phyloP scores from a whole-genome alignment of 2,329 filamentous ascomycete species.

The Clonostachys chloroleuca region DNA sequence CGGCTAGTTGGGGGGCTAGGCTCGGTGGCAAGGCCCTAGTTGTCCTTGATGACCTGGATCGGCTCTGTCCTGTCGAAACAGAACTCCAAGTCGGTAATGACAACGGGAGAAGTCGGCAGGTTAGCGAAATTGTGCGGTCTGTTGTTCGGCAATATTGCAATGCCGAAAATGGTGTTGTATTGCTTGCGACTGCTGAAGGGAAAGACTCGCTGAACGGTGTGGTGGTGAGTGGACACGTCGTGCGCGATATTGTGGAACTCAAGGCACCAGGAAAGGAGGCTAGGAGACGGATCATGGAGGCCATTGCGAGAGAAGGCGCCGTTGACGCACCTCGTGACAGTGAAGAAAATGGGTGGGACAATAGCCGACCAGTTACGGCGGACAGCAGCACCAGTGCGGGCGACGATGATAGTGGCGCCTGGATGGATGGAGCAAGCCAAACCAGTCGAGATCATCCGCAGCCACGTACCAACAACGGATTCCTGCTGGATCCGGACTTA shows the following conservation, averaged over 20 bases:
- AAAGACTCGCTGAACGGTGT: slow-evolving; percentile 92
- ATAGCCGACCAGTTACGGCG: slow-evolving; percentile 53
- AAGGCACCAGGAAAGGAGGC: slow-evolving; percentile 93
- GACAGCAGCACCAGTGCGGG: slow-evolving; percentile 38
- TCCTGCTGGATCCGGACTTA: slow-evolving; percentile 69
- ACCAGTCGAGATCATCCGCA: slow-evolving; percentile 32
- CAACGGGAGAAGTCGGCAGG: slow-evolving; percentile 85
- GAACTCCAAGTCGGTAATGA: slow-evolving; percentile 92
- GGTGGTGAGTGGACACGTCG: slow-evolving; percentile 85
- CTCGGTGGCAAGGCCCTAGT: slow-evolving; percentile 80
- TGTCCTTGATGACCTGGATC: slow-evolving; percentile 89
- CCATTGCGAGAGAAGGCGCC: slow-evolving; percentile 59
- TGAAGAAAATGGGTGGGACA: slow-evolving; percentile 18
- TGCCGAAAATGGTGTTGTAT: slow-evolving; percentile 72
- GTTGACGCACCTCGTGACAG: slow-evolving; percentile 20
- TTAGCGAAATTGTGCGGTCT: slow-evolving; percentile 83
- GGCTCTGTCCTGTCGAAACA: slow-evolving; percentile 87
- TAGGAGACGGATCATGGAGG: slow-evolving; percentile 76
- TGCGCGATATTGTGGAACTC: slow-evolving; percentile 83
- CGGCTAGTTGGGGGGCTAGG: slow-evolving; percentile 85
- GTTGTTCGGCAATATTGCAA: slow-evolving; percentile 82
- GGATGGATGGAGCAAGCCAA: slow-evolving; percentile 68
- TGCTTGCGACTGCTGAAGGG: slow-evolving; percentile 85
- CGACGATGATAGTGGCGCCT: slow-evolving; percentile 56
- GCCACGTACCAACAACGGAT: slow-evolving; percentile 38